These are phyloP conservation scores for Madurella fahalii DNA, from an alignment of 2,329 filamentous ascomycete genomes.

Conservation along the genomic window DNA sequence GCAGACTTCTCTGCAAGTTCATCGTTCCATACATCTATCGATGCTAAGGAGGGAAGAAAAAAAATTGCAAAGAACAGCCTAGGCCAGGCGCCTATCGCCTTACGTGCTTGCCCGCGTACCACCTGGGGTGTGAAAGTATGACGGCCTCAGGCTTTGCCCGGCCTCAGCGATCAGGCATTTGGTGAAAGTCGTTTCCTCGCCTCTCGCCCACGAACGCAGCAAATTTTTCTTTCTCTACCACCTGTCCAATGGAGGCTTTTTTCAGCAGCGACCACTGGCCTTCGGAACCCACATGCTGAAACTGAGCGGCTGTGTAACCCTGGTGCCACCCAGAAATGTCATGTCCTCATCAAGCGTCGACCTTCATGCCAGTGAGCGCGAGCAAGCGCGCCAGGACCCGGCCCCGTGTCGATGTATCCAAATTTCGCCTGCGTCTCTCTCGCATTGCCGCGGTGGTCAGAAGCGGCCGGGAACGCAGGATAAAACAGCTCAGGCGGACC, in stretches of 20 bases:
- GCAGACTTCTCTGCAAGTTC: neutral
- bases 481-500: slow-evolving; percentile 19
- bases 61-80: neutral
- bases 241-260: slow-evolving; percentile 20
- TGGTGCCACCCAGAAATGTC: slow-evolving; percentile 10
- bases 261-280: slow-evolving; percentile 1
- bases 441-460: slow-evolving; percentile 21
- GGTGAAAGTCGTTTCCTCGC: slow-evolving; percentile 19
- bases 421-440: slow-evolving; percentile 2
- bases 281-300: slow-evolving; percentile 20
- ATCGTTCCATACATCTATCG: slow-evolving; percentile 3
- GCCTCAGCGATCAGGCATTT: slow-evolving; percentile 23
- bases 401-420: neutral
- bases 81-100: slow-evolving; percentile 1
- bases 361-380: slow-evolving; percentile 5
- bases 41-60: slow-evolving; percentile 3
- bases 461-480: slow-evolving; percentile 18
- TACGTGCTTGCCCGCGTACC: neutral
- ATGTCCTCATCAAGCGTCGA: slow-evolving; percentile 1
- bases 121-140: slow-evolving; percentile 6
- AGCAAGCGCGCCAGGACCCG: slow-evolving; percentile 1
- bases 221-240: slow-evolving; percentile 12
- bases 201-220: slow-evolving; percentile 13
- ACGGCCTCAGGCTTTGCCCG: slow-evolving; percentile 15
- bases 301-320: slow-evolving; percentile 15